phyloP scores from a whole-genome alignment of 2,329 filamentous ascomycete genomes.

The Thermoascus crustaceus region DNA sequence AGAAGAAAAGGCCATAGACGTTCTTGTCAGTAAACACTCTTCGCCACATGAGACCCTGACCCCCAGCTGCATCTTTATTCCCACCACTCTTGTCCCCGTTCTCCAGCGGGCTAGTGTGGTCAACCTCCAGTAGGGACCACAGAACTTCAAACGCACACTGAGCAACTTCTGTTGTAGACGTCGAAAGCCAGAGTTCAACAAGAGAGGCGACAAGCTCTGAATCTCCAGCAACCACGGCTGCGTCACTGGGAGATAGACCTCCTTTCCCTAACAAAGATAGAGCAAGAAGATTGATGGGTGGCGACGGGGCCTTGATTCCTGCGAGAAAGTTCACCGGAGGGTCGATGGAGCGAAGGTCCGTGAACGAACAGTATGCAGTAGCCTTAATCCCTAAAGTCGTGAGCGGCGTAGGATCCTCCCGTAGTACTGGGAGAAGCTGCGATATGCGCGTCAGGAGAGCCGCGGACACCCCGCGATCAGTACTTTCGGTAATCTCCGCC shows the following conservation, averaged over 20 bases:
- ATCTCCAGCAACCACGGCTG: slow-evolving; percentile 50
- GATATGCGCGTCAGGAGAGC: slow-evolving; percentile 41
- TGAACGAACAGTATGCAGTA: slow-evolving; percentile 42
- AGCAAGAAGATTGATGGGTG: slow-evolving; percentile 49
- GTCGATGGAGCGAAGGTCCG: slow-evolving; percentile 40
- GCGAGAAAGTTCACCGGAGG: slow-evolving; percentile 46
- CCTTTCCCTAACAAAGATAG: slow-evolving; percentile 52
- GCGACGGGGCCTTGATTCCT: slow-evolving; percentile 44
- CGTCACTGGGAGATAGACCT: slow-evolving; percentile 42
- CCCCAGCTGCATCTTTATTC: slow-evolving; percentile 19
- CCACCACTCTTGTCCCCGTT: slow-evolving; percentile 15
- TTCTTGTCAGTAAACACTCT: slow-evolving; percentile 53
- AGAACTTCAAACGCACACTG: slow-evolving; percentile 47
- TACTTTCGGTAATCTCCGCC: slow-evolving; percentile 32
- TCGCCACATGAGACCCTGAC: slow-evolving; percentile 52
- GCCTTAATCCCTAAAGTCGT: slow-evolving; percentile 46
- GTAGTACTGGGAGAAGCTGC: slow-evolving; percentile 43
- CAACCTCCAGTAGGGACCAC: slow-evolving; percentile 44
- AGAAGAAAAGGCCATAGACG: slow-evolving; percentile 50
- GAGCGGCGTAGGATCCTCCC: slow-evolving; percentile 51
- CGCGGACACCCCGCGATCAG: slow-evolving; percentile 29
- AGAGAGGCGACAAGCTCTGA: slow-evolving; percentile 47
- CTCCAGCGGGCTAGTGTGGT: slow-evolving; percentile 30
- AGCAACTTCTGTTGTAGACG: slow-evolving; percentile 47
- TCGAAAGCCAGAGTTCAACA: slow-evolving; percentile 52